Conservation (phyloP, 352 stramenopile species). For the Pythium utonaiense region DNA sequence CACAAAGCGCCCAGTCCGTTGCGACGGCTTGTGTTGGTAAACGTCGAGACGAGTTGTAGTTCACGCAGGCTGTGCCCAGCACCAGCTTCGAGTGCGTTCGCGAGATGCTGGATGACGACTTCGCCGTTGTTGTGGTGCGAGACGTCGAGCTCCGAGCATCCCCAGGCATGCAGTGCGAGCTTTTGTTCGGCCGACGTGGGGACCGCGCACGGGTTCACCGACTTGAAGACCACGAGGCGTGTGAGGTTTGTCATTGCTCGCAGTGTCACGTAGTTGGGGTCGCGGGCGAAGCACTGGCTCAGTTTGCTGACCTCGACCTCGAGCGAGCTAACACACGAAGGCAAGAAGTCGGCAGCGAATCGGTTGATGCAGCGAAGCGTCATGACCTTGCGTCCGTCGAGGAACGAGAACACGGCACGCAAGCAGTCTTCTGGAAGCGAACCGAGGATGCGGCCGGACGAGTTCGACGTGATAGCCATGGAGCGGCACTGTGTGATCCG, state of each 20-base stretch:
- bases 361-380: conserved; percentile 43
- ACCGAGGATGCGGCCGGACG: conserved; percentile 13
- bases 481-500: conserved; percentile 16
- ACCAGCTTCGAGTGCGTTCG: conserved; percentile 30
- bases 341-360: conserved; percentile 45
- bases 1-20: conserved; percentile 47
- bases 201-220: conserved; percentile 14
- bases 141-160: conserved; percentile 53
- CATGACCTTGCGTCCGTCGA: conserved; percentile 59
- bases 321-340: conserved; percentile 43
- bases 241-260: conserved; percentile 51
- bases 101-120: conserved; percentile 41
- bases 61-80: conserved; percentile 40
- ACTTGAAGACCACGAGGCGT: conserved; percentile 54
- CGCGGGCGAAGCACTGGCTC: conserved; percentile 23
- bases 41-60: conserved; percentile 68
- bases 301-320: conserved; percentile 50
- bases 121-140: conserved; percentile 57
- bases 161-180: conserved; percentile 57
- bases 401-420: conserved; percentile 51
- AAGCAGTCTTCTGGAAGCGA: conserved; percentile 43
- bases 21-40: conserved; percentile 57
- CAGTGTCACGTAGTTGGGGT: conserved; percentile 26
- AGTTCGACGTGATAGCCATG: background rate
- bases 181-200: conserved; percentile 21